Base-by-base conservation (phyloP, 176 grass and related monocot species). In the Musa beccarii region DNA sequence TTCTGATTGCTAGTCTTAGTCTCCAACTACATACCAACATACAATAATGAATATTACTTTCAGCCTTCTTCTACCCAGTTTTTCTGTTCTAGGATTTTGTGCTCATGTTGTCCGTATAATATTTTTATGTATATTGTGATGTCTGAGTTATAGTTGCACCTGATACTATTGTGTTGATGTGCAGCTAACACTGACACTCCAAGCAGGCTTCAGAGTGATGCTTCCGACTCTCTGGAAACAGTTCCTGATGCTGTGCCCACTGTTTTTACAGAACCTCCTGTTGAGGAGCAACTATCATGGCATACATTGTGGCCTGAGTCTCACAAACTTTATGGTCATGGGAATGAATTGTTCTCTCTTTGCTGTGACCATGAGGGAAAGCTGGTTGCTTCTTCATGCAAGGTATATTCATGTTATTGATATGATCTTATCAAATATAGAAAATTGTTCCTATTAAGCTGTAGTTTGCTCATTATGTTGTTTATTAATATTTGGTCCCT, bases 281-380 rank as follows among this genome's bases (percentile, higher is more conserved):
- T 99, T 9, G 95, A 99, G 80, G 95, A 99, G 55, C 85, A 99
- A 83, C 86, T 99, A 72, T 88, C 86, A 29, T 92, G 88, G 88
- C 84, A 99, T 89, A 94, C 91, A 26, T 81, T 99, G 54, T 99
- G 91, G 95, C 91, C 95, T 79, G 95, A 99, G 84, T 86, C 95
- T 25, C 95, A 94, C 78, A 99, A 99, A 87, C 84, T 99, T 52
- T 94, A 94, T 84, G 95, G 95, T 51, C 95, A 99, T 80, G 95
- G 95, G 55, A 99, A 99, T 2, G 86, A 94, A 81, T 83, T 99
- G 54, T 94, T 94, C 72, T 87, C 86, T 9, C 57, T 99, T 49
- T 99, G 88, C 77, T 94, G 88, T 50, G 87, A 94, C 82, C 83
- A 91, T 85, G 79, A 84, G 73, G 95, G 88, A 19, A 92, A 88